phyloP scores from a whole-genome alignment of 768 basidiomycete genomes.

The Hebeloma cylindrosporum region DNA sequence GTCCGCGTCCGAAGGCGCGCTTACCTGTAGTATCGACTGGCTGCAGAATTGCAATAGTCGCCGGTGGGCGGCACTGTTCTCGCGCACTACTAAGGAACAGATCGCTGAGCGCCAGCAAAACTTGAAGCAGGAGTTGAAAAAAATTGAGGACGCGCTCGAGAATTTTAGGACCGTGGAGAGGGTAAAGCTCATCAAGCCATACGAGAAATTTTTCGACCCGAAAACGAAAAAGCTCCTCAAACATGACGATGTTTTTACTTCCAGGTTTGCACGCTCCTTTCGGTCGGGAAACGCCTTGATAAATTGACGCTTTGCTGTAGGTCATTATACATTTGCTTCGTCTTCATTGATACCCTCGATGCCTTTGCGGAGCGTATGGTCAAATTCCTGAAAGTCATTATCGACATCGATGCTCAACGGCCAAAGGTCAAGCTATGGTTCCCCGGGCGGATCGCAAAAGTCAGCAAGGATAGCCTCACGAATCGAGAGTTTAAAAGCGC shows the following conservation, averaged over 20 bases:
- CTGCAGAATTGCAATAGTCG: constrained; percentile 35
- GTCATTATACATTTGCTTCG: constrained; percentile 46
- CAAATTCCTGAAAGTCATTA: constrained; percentile 30
- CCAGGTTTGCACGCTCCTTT: constrained; percentile 27
- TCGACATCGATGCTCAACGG: constrained; percentile 36
- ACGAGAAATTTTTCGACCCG: constrained; percentile 41
- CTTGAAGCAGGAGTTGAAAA: constrained; percentile 25
- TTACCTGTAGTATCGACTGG: constrained; percentile 31
- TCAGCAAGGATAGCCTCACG: constrained; percentile 36
- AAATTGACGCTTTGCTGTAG: constrained; percentile 19
- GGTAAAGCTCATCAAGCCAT: constrained; percentile 39
- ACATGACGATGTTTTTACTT: constrained; percentile 37
- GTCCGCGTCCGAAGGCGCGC: constrained; percentile 27
- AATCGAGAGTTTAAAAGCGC: constrained; percentile 27
- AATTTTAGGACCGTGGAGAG: constrained; percentile 38
- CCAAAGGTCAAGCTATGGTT: constrained; percentile 40
- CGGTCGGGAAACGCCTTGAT: neutral
- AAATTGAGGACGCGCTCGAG: constrained; percentile 27
- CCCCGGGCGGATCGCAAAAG: constrained; percentile 41
- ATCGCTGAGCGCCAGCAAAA: constrained; percentile 26
- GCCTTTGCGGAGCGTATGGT: constrained; percentile 38
- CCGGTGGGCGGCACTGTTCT: constrained; percentile 35
- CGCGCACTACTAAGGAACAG: constrained; percentile 17
- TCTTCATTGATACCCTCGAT: constrained; percentile 43
- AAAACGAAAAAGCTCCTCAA: constrained; percentile 31